Base-by-base conservation (phyloP, 495 filamentous ascomycete species). In the Annulohypoxylon bovei region DNA sequence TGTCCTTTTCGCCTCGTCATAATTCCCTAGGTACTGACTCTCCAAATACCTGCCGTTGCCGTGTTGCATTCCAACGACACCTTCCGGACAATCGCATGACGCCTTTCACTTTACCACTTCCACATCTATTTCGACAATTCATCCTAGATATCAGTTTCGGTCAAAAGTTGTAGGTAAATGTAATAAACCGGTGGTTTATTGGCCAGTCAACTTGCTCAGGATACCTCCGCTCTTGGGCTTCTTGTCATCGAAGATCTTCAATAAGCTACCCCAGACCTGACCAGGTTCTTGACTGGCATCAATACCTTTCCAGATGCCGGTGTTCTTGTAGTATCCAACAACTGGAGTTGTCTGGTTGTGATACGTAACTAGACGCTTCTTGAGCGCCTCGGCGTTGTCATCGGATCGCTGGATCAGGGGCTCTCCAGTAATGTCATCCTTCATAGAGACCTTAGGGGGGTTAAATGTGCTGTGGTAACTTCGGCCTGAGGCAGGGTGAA, bases 401-500 rank as follows among this genome's bases (percentile, higher is more conserved):
- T 99, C 95, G 60, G 89, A 92, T 69, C 95, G 91, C 84, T 98
- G 95, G 78, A 98, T 93, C 70, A 99, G 82, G 30, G 95, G 95
- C 85, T 99, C 95, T 77, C 95, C 96, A 14, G 96, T 98, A 62
- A 98, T 77, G 76, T 99, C 95, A 82, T 99, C 95, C 79, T 88
- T 97, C 96, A 98, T 98, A 64, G 86, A 61, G 65, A 87, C 81
- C 87, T 97, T 96, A 70, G 95, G 95, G n/a, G 95, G 96, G 88
- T 97, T 98, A 90, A 99, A 99, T 77, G 92, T 90, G 81, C 90
- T 92, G 88, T 99, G 95, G 86, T 99, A 99, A 60, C 92, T 93
- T 75, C 95, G 93, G 62, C 95, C 95, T 68, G 93, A 96, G 28
- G 94, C 93, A 32, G 94, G 95, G 86, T 99, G 96, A 73, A 99